Evolutionary conservation across 768 basidiomycete genomes (phyloP).

Genomic region (Clitopilus passeckerianus): DNA sequence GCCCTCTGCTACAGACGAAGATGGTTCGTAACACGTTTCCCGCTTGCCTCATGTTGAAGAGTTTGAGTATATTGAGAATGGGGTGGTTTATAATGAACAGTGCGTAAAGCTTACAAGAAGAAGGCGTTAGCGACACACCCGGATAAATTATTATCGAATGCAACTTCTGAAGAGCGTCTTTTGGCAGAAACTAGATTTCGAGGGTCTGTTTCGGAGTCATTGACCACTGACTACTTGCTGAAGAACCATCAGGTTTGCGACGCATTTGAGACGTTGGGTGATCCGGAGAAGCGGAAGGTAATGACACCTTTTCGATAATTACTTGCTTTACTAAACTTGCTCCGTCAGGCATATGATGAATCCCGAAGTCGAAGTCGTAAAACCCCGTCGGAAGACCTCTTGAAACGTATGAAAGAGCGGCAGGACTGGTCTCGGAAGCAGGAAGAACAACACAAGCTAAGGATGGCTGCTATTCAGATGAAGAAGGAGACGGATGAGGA

Average conservation of each 20-base stretch:
- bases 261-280: slow-evolving; percentile 56
- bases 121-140: slow-evolving; percentile 71
- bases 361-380: slow-evolving; percentile 10
- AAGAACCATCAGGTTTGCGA: slow-evolving; percentile 45
- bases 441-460: slow-evolving; percentile 42
- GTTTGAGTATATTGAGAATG: not conserved
- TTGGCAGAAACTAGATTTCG: slow-evolving; percentile 56
- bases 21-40: slow-evolving; percentile 29
- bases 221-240: not conserved
- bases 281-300: slow-evolving; percentile 52
- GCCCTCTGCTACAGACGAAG: slow-evolving; percentile 41
- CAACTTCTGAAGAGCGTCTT: slow-evolving; percentile 45
- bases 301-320: slow-evolving; percentile 4
- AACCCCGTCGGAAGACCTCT: slow-evolving; percentile 32
- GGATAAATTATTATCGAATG: slow-evolving; percentile 57
- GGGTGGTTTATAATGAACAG: slow-evolving; percentile 23
- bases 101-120: slow-evolving; percentile 63
- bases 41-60: not conserved
- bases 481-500: slow-evolving; percentile 25
- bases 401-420: slow-evolving; percentile 40
- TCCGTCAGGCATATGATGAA: slow-evolving; percentile 40
- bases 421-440: slow-evolving; percentile 50
- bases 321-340: too few relatives aligned
- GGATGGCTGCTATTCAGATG: slow-evolving; percentile 38
- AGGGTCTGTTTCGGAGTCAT: slow-evolving; percentile 33